phyloP scores from a whole-genome alignment of 768 basidiomycete genomes.

The Auricularia sp. region DNA sequence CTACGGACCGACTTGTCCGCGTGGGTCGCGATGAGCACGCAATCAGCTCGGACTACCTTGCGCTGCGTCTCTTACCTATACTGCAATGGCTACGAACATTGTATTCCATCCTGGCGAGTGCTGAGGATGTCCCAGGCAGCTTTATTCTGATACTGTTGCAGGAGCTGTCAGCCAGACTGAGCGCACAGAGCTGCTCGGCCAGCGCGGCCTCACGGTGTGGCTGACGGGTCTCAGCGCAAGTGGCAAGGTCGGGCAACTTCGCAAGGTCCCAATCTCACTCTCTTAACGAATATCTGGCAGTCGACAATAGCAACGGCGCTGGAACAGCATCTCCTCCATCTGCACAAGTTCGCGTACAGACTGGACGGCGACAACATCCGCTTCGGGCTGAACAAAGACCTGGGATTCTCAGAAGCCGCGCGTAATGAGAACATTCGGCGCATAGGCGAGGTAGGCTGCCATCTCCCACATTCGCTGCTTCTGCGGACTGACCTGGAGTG shows the following conservation, averaged over 20 bases:
- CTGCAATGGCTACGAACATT: constrained; percentile 31
- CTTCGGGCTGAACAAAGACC: constrained; percentile 93
- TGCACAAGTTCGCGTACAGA: constrained; percentile 77
- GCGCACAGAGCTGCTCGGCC: constrained; percentile 55
- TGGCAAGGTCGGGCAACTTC: constrained; percentile 57
- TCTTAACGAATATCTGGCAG: constrained; percentile 29
- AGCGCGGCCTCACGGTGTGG: constrained; percentile 91
- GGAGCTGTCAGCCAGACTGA: constrained; percentile 64
- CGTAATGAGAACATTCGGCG: constrained; percentile 93
- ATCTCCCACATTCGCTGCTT: neutral
- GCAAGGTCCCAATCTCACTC: neutral
- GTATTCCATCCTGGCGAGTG: constrained; percentile 60
- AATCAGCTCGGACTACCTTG: neutral
- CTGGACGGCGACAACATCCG: constrained; percentile 95
- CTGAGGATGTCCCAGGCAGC: too few species aligned
- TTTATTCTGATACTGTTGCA: constrained; percentile 17
- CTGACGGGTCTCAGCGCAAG: constrained; percentile 91
- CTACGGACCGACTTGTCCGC: neutral
- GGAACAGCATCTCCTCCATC: constrained; percentile 87
- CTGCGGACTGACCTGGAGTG: neutral
- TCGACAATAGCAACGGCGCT: constrained; percentile 95
- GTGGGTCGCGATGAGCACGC: constrained; percentile 1
- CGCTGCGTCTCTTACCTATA: neutral
- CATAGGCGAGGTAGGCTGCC: constrained; percentile 72
- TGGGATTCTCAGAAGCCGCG: constrained; percentile 87